Evolutionary conservation across 192 early-diverging fungal genomes (phyloP).

Genomic region (Phlyctochytrium bullatum): DNA sequence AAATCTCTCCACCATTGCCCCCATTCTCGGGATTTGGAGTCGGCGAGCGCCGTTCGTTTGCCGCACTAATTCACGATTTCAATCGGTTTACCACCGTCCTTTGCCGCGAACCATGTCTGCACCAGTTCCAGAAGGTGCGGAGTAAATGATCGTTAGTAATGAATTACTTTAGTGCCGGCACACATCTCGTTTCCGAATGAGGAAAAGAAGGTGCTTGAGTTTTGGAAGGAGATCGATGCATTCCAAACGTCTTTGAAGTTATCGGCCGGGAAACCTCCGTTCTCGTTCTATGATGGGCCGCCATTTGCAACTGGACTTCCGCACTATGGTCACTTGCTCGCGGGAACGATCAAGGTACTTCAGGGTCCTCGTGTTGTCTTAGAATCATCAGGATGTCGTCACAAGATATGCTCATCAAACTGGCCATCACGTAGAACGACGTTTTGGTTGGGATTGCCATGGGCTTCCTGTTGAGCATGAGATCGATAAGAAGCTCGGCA

Average conservation of each 20-base stretch:
- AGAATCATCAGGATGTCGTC: conserved; percentile 76
- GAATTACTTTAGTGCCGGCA: conserved; percentile 54
- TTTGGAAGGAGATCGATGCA: conserved; percentile 98
- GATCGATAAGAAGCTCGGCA: conserved; percentile 90
- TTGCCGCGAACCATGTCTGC: no score
- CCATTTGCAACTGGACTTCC: conserved; percentile 98
- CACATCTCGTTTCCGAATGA: conserved; percentile 86
- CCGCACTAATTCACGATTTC: no score
- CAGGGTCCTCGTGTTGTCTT: neutral
- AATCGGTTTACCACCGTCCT: no score
- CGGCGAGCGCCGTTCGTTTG: no score
- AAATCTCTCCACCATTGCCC: no score
- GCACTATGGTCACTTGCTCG: conserved; percentile 97
- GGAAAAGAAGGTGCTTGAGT: conserved; percentile 89
- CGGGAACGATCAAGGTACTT: conserved; percentile 94
- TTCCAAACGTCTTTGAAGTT: conserved; percentile 88
- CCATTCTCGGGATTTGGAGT: no score
- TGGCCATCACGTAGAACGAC: conserved; percentile 95
- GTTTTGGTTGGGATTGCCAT: conserved; percentile 97
- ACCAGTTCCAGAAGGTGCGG: no score
- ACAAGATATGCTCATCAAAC: conserved; percentile 94
- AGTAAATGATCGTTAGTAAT: no score
- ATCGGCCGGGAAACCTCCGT: conserved; percentile 82
- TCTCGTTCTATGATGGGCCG: conserved; percentile 97
- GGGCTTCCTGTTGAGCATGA: conserved; percentile 94